Evolutionary conservation across 345 rosid species (phyloP), one percentile per base, ranked within the genome.

Genomic region (Draba incana): DNA sequence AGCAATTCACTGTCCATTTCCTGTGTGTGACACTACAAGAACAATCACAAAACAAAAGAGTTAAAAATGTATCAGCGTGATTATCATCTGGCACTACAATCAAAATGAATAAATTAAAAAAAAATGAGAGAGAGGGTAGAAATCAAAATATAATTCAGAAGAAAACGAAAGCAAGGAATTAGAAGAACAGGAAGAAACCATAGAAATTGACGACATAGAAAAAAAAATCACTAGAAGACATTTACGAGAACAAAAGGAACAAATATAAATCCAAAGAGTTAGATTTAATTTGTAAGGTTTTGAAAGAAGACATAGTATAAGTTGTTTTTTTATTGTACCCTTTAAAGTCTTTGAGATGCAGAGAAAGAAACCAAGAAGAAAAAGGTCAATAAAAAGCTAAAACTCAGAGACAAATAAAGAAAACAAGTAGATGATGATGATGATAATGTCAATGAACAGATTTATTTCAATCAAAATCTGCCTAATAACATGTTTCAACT

Each of bases 111-210:
- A 51, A 57, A 23, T 41, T 35, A 2, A 8, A 27, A 30, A 28
- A 71, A 60, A 20, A 46, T 54, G 30, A 61, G 44, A 61, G 63
- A 75, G 63, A 54, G 41, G 69, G 46, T n/a, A n/a, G n/a, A n/a
- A 43, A 66, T 44, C 38, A 60, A 60, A 20, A 61, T 5, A 56
- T 46, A 57, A 45, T 60, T 52, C 63, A 74, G 63, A 67, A 74
- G 68, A 74, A 66, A 66, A 74, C 77, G 72, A 66, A 66, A 48
- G 51, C 56, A 23, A 59, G n/a, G 78, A 68, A 68, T 68, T 75
- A 68, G 45, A 64, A 75, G 74, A 75, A 75, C 74, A 75, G 70
- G 78, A 68, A 75, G 70, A 75, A 14, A 23, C 78, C 78, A 75
- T 69, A 41, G 60, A 55, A 46, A 68, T 62, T 69, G 78, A 68